Conservation (phyloP, 352 stramenopile species). For the Blastocystis sp. region DNA sequence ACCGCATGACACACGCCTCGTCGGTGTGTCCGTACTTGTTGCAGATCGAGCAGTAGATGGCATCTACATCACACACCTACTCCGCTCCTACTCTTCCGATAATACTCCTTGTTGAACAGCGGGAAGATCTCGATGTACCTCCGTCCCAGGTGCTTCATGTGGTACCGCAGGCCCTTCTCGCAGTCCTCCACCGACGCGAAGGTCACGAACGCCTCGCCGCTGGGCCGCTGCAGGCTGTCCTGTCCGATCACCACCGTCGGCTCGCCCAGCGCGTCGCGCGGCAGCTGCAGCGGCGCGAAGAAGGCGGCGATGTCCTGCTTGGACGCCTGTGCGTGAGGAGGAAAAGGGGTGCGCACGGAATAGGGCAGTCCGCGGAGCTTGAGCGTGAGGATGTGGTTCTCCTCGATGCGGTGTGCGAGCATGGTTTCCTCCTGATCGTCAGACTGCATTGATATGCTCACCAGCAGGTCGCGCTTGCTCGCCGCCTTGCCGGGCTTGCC, state of each 20-base stretch:
- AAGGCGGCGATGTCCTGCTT: slow-evolving; percentile 28
- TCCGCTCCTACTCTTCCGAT: background rate
- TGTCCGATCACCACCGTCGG: slow-evolving; percentile 11
- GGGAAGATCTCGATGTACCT: slow-evolving; percentile 53
- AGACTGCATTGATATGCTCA: background rate
- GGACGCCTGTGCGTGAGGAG: background rate
- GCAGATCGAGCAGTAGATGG: slow-evolving; percentile 26
- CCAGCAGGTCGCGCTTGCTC: background rate
- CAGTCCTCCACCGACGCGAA: slow-evolving; percentile 12
- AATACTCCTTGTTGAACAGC: slow-evolving; percentile 51
- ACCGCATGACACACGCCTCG: background rate
- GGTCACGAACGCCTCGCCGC: slow-evolving; percentile 40
- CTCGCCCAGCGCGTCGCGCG: background rate
- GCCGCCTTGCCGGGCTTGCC: background rate
- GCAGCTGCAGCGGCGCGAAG: slow-evolving; percentile 6
- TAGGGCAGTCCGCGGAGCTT: slow-evolving; percentile 39
- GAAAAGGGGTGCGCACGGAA: background rate
- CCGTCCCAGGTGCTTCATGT: background rate
- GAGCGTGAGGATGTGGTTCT: slow-evolving; percentile 22
- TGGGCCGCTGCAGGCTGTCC: background rate
- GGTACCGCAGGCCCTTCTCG: slow-evolving; percentile 13
- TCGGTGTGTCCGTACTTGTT: slow-evolving; percentile 39
- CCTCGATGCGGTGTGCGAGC: slow-evolving; percentile 5
- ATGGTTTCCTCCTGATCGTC: slow-evolving; percentile 21
- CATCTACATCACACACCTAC: background rate